phyloP scores from a whole-genome alignment of 768 basidiomycete genomes.

The Leucosporidium creatinivorum region DNA sequence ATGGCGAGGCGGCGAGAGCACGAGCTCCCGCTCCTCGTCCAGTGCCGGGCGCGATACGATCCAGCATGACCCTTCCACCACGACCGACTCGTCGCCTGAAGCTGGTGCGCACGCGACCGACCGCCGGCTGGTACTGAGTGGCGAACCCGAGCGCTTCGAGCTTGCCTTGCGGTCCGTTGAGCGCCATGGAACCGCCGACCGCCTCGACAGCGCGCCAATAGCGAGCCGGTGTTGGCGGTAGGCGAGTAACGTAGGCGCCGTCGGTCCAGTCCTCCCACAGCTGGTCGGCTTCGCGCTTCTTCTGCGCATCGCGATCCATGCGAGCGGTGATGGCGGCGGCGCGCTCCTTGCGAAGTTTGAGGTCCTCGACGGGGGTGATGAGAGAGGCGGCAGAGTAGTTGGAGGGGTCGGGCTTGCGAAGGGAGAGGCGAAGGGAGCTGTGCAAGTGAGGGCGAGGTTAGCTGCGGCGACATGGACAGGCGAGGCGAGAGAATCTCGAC shows the following conservation, averaged over 20 bases:
- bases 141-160: slow-evolving; percentile 31
- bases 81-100: slow-evolving; percentile 73
- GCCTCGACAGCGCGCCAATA: slow-evolving; percentile 45
- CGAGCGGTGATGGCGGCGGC: slow-evolving; percentile 53
- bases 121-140: slow-evolving; percentile 40
- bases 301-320: slow-evolving; percentile 56
- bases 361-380: slow-evolving; percentile 49
- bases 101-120: slow-evolving; percentile 40
- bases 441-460: slow-evolving; percentile 21
- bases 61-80: slow-evolving; percentile 68
- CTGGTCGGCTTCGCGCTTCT: slow-evolving; percentile 65
- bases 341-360: slow-evolving; percentile 49
- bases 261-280: slow-evolving; percentile 84
- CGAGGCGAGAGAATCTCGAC: neutral
- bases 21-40: neutral
- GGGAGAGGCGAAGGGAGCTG: slow-evolving; percentile 56
- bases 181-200: slow-evolving; percentile 58
- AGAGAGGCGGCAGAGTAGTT: slow-evolving; percentile 17
- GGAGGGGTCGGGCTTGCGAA: slow-evolving; percentile 42
- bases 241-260: slow-evolving; percentile 64
- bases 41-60: slow-evolving; percentile 46
- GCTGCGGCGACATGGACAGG: slow-evolving; percentile 47
- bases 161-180: slow-evolving; percentile 30
- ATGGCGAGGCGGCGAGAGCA: neutral
- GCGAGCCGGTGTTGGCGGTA: slow-evolving; percentile 50